phyloP scores from a whole-genome alignment of 108 stramenopile species.

The Asterionellopsis glacialis region DNA sequence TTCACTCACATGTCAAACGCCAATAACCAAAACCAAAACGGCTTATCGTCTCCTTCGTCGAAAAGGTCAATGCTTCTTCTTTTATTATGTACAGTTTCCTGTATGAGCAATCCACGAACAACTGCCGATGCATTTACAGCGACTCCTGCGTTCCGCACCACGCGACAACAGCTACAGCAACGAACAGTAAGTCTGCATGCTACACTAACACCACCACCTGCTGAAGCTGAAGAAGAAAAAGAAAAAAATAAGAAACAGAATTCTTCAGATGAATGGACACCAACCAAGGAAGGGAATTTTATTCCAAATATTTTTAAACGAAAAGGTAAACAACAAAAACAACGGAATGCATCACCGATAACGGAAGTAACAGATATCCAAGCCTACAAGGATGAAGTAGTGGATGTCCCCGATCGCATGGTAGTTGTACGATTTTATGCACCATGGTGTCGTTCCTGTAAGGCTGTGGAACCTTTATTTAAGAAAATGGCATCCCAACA shows the following conservation, averaged over 20 bases:
- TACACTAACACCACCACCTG: background rate
- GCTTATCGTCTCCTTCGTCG: no score
- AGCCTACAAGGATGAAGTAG: slow-evolving; percentile 56
- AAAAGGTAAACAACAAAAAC: background rate
- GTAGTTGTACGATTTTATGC: slow-evolving; percentile 77
- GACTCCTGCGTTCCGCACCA: background rate
- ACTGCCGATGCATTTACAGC: background rate
- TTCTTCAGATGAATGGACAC: slow-evolving; percentile 31
- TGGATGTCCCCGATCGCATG: slow-evolving; percentile 39
- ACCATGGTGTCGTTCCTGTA: slow-evolving; percentile 80
- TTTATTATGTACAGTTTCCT: background rate
- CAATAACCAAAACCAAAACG: no score
- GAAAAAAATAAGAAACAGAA: slow-evolving; percentile 12
- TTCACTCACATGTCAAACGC: no score
- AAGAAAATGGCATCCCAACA: slow-evolving; percentile 40
- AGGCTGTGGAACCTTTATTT: slow-evolving; percentile 59
- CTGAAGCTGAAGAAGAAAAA: slow-evolving; percentile 19
- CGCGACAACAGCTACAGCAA: background rate
- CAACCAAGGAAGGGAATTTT: slow-evolving; percentile 32
- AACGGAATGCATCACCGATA: slow-evolving; percentile 6
- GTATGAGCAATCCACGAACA: background rate
- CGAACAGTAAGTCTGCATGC: background rate
- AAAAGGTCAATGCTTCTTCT: no score
- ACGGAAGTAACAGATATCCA: slow-evolving; percentile 34
- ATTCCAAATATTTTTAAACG: slow-evolving; percentile 36